Base-by-base conservation (phyloP, 371 early-diverging fungal species). In the Chytridium lagenaria region DNA sequence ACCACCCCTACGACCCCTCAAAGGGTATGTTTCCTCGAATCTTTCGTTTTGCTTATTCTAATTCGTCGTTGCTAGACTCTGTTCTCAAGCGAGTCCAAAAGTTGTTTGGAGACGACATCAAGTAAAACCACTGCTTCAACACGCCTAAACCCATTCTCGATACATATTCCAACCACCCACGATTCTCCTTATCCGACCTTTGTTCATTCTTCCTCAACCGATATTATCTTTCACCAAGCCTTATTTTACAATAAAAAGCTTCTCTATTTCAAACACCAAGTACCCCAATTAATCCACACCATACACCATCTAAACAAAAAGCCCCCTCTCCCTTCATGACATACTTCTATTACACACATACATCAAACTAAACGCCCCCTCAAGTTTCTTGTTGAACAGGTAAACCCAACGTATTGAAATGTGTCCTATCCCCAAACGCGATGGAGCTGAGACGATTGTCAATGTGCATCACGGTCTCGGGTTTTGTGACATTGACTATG, bases 1-100 rank as follows among this genome's bases (percentile, higher is more conserved):
- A 99, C 80, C 95, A 97, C 80, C 99, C 98, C 39, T 99, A 98
- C 81, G 87, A 85, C 76, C 82, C 84, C 26, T 76, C 81, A 77
- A 84, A 84, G 74, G 81, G 70, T 75, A 34, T 69, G 64, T 15
- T n/a, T 37, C 51, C 34, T 38, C 50, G n/a, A 68, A 7, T 26
- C 7, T 33, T 59, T 5, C 30, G 7, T 23, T 33, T n/a, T 65
- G 15, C n/a, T 44, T 3, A 26, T 66, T 44, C 19, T 23, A 40
- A 33, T 66, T 22, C 38, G n/a, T 50, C 68, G 26, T 36, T 68
- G 55, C 67, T 93, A 86, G 98, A 98, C 84, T 96, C 97, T 64
- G 96, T 98, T 59, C 85, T 98, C 67, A 98, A 96, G 86, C 90
- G 96, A 68, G 95, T 98, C 72, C 92, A 95, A 85, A 86, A 92